Percentiles rank a stretch among this genome's conserved stretches.
phyloP scores from a whole-genome alignment of 305 asterid genomes.

The Solanum chacoense region DNA sequence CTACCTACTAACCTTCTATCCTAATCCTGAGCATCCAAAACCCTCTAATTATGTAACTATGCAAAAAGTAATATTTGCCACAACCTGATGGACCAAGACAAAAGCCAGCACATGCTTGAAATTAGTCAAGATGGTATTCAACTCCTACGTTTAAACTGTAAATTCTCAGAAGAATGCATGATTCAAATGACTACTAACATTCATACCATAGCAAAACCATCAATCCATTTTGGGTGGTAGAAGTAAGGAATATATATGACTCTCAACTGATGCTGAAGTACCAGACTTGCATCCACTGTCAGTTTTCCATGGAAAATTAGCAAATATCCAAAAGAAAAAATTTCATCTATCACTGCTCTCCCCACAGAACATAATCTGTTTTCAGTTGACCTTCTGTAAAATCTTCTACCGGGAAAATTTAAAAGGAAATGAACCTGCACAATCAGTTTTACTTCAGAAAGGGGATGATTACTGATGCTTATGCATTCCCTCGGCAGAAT shows the following conservation, averaged over 20 bases:
- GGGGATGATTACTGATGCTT: not conserved
- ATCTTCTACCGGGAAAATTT: not conserved
- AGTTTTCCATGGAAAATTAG: not conserved
- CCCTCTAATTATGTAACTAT: not conserved
- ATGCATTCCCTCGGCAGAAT: not conserved
- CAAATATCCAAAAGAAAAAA: not conserved
- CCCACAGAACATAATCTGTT: not conserved
- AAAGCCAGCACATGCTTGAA: not conserved
- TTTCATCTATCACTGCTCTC: not conserved
- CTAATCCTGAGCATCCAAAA: not conserved
- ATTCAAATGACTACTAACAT: not conserved
- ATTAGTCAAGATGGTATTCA: not conserved
- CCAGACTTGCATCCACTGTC: not conserved
- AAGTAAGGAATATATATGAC: not conserved
- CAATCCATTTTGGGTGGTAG: not conserved
- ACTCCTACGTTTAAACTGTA: not conserved
- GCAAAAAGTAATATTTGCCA: not conserved
- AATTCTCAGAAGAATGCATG: not conserved
- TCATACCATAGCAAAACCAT: not conserved
- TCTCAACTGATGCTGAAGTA: not conserved
- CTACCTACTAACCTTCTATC: not conserved
- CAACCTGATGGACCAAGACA: not conserved
- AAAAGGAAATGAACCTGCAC: not conserved
- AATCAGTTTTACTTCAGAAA: not conserved
- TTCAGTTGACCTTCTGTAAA: not conserved